phyloP scores from a whole-genome alignment of 805 yeast species.

The Yarrowia sp. region DNA sequence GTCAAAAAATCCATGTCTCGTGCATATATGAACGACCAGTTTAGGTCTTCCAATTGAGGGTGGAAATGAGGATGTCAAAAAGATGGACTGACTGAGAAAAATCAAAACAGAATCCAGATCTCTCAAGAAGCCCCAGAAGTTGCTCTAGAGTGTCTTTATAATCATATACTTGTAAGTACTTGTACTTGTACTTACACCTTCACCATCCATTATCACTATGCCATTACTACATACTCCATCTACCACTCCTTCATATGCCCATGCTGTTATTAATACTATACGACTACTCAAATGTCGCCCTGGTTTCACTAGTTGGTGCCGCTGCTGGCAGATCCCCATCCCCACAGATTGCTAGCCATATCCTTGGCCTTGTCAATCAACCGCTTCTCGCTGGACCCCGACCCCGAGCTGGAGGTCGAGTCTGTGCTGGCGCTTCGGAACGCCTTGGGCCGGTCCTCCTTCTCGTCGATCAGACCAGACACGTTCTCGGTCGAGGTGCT shows the following conservation, averaged over 20 bases:
- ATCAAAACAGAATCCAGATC: too few relatives aligned
- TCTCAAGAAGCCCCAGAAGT: neutral
- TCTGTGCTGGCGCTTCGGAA: slow-evolving; percentile 34
- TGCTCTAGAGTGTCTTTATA: neutral
- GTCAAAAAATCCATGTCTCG: too few relatives aligned
- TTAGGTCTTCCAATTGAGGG: too few relatives aligned
- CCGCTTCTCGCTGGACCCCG: slow-evolving; percentile 19
- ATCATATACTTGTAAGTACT: neutral
- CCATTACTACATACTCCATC: neutral
- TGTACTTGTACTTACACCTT: neutral
- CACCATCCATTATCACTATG: neutral
- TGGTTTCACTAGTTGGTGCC: neutral
- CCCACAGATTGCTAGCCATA: slow-evolving; percentile 32
- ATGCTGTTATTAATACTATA: slow-evolving; percentile 29
- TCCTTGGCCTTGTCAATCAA: slow-evolving; percentile 34
- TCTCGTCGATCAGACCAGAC: slow-evolving; percentile 32
- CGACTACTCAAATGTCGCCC: slow-evolving; percentile 28
- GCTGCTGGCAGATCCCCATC: slow-evolving; percentile 25
- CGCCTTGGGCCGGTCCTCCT: slow-evolving; percentile 35
- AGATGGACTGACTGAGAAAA: too few relatives aligned
- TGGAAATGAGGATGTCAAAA: too few relatives aligned
- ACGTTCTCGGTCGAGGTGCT: slow-evolving; percentile 33
- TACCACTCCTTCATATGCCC: slow-evolving; percentile 1
- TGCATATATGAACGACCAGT: too few relatives aligned
- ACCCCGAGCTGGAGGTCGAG: slow-evolving; percentile 30